Conservation (phyloP, 768 basidiomycete genomes). For the Collybiopsis luxurians region DNA sequence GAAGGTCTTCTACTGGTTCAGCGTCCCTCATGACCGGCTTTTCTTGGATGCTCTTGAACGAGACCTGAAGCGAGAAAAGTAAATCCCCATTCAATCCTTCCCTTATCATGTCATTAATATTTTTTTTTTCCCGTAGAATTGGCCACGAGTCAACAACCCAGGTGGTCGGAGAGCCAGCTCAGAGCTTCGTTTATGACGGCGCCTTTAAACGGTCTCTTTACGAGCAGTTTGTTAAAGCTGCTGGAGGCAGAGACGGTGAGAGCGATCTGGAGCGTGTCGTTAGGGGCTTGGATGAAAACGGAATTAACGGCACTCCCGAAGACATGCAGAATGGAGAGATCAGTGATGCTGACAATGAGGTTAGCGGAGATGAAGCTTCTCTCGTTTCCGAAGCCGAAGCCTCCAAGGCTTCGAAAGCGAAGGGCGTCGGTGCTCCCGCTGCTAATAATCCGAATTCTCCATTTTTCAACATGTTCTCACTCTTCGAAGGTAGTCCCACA, state of each 20-base stretch:
- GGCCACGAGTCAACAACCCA: slow-evolving; percentile 81
- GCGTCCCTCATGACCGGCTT: slow-evolving; percentile 94
- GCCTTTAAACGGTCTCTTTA: slow-evolving; percentile 56
- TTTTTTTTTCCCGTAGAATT: slow-evolving; percentile 32
- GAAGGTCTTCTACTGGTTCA: slow-evolving; percentile 99
- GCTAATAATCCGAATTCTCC: slow-evolving; percentile 22
- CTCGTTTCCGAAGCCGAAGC: background rate
- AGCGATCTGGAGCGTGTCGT: slow-evolving; percentile 30
- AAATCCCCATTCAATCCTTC: background rate
- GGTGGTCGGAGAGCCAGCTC: slow-evolving; percentile 61
- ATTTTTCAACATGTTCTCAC: slow-evolving; percentile 65
- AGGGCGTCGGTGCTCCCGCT: slow-evolving; percentile 1
- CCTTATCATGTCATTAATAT: background rate
- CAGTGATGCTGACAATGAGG: background rate
- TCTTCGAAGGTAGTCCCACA: slow-evolving; percentile 80
- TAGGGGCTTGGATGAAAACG: slow-evolving; percentile 21
- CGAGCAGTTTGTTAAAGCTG: slow-evolving; percentile 58
- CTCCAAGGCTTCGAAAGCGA: background rate
- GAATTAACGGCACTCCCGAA: background rate
- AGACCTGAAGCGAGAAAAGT: slow-evolving; percentile 91
- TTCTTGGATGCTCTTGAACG: slow-evolving; percentile 97
- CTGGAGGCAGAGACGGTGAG: slow-evolving; percentile 31
- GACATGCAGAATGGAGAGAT: background rate
- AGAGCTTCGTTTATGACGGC: slow-evolving; percentile 63
- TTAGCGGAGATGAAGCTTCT: slow-evolving; percentile 7